These are phyloP conservation scores for Serendipita sp. DNA, from an alignment of 768 basidiomycete genomes.

Conservation along the genomic window DNA sequence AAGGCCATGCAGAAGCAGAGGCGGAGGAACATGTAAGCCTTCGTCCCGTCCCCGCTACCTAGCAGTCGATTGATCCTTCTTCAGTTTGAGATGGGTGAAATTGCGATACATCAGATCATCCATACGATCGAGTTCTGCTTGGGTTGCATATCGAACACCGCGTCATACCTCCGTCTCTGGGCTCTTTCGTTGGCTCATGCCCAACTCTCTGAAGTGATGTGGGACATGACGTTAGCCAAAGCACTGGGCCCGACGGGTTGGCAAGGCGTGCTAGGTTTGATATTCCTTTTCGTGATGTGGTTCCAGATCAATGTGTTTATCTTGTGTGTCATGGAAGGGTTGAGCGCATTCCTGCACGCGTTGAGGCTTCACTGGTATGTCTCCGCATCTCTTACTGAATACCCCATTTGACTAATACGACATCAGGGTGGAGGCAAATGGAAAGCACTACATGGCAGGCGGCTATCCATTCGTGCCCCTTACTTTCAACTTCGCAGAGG, in stretches of 20 bases:
- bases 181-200: constrained; percentile 96
- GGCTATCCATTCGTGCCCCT: constrained; percentile 33
- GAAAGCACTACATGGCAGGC: constrained; percentile 84
- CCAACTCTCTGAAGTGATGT: constrained; percentile 87
- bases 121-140: constrained; percentile 99
- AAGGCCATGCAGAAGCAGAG: constrained; percentile 56
- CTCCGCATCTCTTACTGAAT: neutral
- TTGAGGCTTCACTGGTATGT: constrained; percentile 77
- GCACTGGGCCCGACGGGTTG: constrained; percentile 26
- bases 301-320: constrained; percentile 58
- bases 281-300: constrained; percentile 69
- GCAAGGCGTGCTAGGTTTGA: constrained; percentile 36
- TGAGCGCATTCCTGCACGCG: constrained; percentile 92
- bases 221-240: constrained; percentile 62
- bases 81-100: constrained; percentile 82
- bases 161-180: constrained; percentile 88
- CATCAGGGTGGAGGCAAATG: constrained; percentile 72
- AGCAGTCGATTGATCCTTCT: constrained; percentile 9
- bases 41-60: neutral
- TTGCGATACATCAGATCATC: constrained; percentile 93
- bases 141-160: constrained; percentile 96
- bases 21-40: constrained; percentile 36
- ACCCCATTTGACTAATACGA: neutral
- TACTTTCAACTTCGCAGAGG: neutral
- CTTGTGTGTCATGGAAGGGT: constrained; percentile 93